Conservation (phyloP, 78 protist genomes). For the Mastigamoeba balamuthi region DNA sequence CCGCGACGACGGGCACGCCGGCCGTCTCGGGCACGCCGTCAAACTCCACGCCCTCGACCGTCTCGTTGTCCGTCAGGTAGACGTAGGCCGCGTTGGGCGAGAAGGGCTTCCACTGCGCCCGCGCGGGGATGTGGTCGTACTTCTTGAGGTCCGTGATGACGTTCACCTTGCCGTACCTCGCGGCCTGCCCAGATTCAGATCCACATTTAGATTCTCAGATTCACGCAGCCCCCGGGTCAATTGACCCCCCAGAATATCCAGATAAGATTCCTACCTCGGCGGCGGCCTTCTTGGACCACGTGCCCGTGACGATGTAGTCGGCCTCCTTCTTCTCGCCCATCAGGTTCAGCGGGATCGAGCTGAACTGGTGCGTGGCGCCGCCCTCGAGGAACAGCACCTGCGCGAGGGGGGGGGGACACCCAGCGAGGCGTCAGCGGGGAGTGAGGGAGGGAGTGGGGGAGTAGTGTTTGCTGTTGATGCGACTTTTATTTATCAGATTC, state of each 20-base stretch:
- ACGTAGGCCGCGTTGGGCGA: conserved; percentile 62
- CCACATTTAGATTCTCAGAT: not conserved
- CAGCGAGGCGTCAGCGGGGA: too few species aligned
- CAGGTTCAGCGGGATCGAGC: conserved; percentile 88
- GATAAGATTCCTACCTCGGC: conserved; percentile 45
- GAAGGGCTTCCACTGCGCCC: conserved; percentile 36
- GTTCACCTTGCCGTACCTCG: conserved; percentile 53
- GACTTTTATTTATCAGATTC: too few species aligned
- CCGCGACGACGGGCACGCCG: conserved; percentile 72
- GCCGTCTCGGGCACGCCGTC: conserved; percentile 42
- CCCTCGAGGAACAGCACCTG: conserved; percentile 92
- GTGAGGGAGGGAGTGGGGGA: too few species aligned
- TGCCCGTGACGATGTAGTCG: conserved; percentile 86
- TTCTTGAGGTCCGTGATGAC: conserved; percentile 19
- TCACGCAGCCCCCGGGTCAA: too few species aligned
- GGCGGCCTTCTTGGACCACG: conserved; percentile 85
- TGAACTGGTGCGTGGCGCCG: conserved; percentile 85
- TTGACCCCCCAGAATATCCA: too few species aligned
- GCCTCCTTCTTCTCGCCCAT: conserved; percentile 16
- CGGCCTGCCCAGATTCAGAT: conserved; percentile 8
- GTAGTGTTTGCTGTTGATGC: too few species aligned
- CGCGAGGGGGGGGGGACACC: too few species aligned
- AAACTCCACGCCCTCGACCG: conserved; percentile 80
- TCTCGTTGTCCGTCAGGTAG: conserved; percentile 89
- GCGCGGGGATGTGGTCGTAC: conserved; percentile 20